A percentile compares a stretch with the other conserved stretches of the same genome.
Conservation (phyloP, 768 basidiomycete genomes). For the Podaxis sp. region DNA sequence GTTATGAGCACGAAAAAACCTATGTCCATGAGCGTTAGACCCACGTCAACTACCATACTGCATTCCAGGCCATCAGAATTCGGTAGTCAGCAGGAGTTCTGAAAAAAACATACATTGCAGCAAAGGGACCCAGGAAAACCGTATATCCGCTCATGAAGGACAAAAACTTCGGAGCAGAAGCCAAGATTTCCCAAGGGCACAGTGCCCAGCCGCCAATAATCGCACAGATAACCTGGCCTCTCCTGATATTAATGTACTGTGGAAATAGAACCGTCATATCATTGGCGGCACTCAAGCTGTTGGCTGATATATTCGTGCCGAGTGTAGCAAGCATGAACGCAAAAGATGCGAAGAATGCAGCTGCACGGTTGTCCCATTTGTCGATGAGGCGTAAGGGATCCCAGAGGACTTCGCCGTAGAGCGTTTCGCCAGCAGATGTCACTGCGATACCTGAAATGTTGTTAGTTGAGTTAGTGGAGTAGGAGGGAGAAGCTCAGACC, state of each 20-base stretch:
- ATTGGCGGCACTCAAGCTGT: conserved; percentile 68
- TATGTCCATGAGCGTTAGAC: conserved; percentile 12
- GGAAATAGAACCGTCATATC: conserved; percentile 81
- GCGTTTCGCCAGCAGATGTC: conserved; percentile 65
- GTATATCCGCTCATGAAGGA: conserved; percentile 82
- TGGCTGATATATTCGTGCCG: conserved; percentile 75
- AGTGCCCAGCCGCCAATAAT: conserved; percentile 81
- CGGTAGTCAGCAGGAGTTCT: neutral
- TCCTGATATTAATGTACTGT: conserved; percentile 72
- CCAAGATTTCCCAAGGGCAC: conserved; percentile 85
- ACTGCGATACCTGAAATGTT: conserved; percentile 56
- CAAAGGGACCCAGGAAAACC: conserved; percentile 83
- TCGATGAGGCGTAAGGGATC: conserved; percentile 75
- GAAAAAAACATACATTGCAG: conserved; percentile 59
- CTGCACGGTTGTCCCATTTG: conserved; percentile 81
- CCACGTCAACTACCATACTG: conserved; percentile 45
- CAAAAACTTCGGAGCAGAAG: conserved; percentile 62
- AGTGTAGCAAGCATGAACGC: conserved; percentile 71
- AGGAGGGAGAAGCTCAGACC: conserved; percentile 24
- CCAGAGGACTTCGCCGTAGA: conserved; percentile 68
- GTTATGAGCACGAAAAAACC: neutral
- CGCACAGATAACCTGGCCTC: conserved; percentile 78
- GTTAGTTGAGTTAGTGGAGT: neutral
- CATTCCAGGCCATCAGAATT: neutral
- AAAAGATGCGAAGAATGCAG: conserved; percentile 79